Evolutionary conservation across 352 stramenopile genomes (phyloP), one percentile per base, ranked within the genome.

Genomic region (Phytophthora parvispora): DNA sequence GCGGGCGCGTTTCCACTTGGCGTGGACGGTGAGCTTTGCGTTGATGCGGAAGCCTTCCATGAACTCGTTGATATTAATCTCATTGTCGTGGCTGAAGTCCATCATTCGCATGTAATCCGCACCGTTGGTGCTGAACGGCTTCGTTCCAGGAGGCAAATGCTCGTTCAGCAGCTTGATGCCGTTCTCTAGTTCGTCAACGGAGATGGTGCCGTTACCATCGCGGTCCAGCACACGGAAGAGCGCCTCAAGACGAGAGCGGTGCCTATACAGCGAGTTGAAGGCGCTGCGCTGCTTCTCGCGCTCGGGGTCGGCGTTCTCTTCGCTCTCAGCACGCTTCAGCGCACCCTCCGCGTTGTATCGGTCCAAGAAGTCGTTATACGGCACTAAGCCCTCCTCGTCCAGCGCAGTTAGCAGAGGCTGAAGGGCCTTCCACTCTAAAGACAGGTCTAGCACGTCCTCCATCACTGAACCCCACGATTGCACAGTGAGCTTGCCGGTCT

Each of bases 11-110:
- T 91, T 93, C 89, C 89, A 96, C 74, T 96, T 96, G 56, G 89
- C 89, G 52, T 93, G 85, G 18, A 93, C 85, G 27, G 89, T 96
- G 47, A 96, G 78, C 68, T 91, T 94, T 34, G 89, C 89, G 50
- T 94, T 93, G 57, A 96, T 91, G 32, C 89, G 86, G 72, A 96
- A 96, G 55, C 89, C 87, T 55, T 96, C 89, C 83, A 96, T 93
- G 63, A 96, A 96, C 80, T 96, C 89, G 67, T 96, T 96, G 60
- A 96, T 96, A 77, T 96, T 95, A 74, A 96, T 90, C 62, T 94
- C 83, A 52, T 94, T 93, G 65, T 96, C 87, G 64, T 92, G 81
- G 29, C 77, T 91, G 47, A 96, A 94, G 69, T 96, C 89, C 57
- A 96, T 80, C 83, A 92, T 93, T n/a, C 75, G 74, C 89, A 96